Conservation (phyloP, 139 green algal genomes). For the Pleodorina starrii region DNA sequence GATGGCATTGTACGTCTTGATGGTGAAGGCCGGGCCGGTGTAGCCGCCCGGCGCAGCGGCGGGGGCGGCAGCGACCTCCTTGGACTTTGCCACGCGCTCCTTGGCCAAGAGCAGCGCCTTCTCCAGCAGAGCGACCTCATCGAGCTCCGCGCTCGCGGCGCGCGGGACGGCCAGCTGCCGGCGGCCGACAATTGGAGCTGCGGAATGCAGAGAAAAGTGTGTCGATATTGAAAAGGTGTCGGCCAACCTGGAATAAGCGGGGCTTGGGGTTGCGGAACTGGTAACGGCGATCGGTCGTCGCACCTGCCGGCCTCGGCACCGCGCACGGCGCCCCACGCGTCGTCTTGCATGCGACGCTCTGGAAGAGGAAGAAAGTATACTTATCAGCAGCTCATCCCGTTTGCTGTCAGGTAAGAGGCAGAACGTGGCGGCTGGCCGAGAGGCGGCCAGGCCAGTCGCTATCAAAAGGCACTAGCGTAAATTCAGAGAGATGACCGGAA, state of each 20-base stretch:
- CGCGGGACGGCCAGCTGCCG: neutral
- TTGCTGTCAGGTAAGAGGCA: neutral
- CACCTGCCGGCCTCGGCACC: constrained; percentile 35
- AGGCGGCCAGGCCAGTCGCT: constrained; percentile 13
- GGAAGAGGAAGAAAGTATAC: neutral
- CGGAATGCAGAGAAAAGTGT: too few species aligned
- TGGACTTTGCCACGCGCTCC: constrained; percentile 45
- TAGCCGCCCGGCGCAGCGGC: constrained; percentile 18
- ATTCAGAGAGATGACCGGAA: too few species aligned
- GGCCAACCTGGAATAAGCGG: too few species aligned
- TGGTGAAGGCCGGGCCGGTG: constrained; percentile 58
- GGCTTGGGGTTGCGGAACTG: too few species aligned
- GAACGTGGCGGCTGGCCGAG: constrained; percentile 2
- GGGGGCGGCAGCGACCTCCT: neutral
- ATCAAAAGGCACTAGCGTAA: too few species aligned
- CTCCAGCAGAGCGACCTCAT: constrained; percentile 57
- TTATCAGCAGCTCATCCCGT: neutral
- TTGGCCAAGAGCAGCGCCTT: constrained; percentile 50
- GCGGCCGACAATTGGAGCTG: neutral
- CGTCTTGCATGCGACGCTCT: neutral
- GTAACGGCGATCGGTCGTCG: neutral
- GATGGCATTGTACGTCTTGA: constrained; percentile 70
- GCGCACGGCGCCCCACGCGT: neutral
- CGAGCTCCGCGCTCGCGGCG: constrained; percentile 13
- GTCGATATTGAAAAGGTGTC: too few species aligned